Evolutionary conservation across 129 eudicot species (phyloP).

Genomic region (Silybum marianum): DNA sequence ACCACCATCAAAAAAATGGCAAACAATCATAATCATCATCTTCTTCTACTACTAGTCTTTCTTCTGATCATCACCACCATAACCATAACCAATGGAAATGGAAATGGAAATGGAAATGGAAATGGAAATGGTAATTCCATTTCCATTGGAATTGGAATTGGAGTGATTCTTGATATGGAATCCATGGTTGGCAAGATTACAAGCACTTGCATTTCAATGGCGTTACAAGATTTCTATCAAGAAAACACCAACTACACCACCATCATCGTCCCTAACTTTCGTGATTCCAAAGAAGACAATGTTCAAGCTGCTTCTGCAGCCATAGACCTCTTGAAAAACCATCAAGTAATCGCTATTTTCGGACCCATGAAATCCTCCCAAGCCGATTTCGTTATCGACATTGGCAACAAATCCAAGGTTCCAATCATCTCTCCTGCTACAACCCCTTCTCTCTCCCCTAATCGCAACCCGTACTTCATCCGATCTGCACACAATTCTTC

Average conservation of each 20-base stretch:
- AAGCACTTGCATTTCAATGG: constrained; percentile 42
- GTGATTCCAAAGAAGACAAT: constrained; percentile 43
- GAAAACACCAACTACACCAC: constrained; percentile 14
- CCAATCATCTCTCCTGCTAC: constrained; percentile 56
- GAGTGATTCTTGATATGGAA: constrained; percentile 43
- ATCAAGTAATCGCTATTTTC: constrained; percentile 48
- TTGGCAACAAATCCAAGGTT: constrained; percentile 50
- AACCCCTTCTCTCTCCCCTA: constrained; percentile 48
- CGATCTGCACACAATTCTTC: constrained; percentile 42
- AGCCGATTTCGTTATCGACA: constrained; percentile 48
- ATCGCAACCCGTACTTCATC: constrained; percentile 43
- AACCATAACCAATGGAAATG: not conserved
- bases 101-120: not conserved
- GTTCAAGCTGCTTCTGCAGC: constrained; percentile 55
- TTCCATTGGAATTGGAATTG: constrained; percentile 17
- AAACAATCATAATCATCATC: not conserved
- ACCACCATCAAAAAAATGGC: not conserved
- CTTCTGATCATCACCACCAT: not conserved
- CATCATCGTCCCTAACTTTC: constrained; percentile 33
- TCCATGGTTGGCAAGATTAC: constrained; percentile 32
- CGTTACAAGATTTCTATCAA: constrained; percentile 39
- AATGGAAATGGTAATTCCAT: constrained; percentile 3
- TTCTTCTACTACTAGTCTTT: not conserved
- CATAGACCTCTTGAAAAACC: constrained; percentile 44
- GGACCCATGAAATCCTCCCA: constrained; percentile 52